Evolutionary conservation across 2,329 filamentous ascomycete species (phyloP), one percentile per base, ranked within the genome.

Genomic region (Stemphylium beticola): DNA sequence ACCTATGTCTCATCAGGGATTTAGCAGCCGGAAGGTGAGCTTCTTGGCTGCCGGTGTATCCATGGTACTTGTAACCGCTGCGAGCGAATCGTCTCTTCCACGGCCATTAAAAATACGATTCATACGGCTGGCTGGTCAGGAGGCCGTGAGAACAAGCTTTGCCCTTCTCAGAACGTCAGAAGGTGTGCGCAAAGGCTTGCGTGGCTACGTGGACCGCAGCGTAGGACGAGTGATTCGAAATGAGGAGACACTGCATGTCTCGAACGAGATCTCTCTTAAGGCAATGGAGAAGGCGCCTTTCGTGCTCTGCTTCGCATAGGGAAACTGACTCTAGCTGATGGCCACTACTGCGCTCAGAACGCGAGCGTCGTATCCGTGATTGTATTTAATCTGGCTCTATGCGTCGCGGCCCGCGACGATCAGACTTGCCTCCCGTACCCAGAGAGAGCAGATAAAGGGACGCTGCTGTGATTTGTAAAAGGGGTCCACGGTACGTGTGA

Each of bases 331-430:
- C 57, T 31, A 42, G 40, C 42, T 41, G 10, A 26, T 4, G 18
- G n/a, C 33, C 8, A 26, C 53, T 54, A 55, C 54, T 10, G 40
- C 10, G 34, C 32, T 20, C 32, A 42, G 14, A 42, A 40, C 34
- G 36, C 15, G 22, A 37, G 47, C 39, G 50, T 60, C 64, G 60
- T 68, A 57, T 64, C 34, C 41, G 56, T 67, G 55, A 59, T 62
- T 66, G 36, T 29, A 36, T 41, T 62, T 56, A 56, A 63, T 65
- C 48, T 63, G 49, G 58, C 39, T 57, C 31, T 51, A 61, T 53
- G 55, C 53, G 47, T 60, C 43, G 52, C 57, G 58, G 60, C 42
- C 60, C 63, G 60, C 42, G 37, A 54, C 41, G 36, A 56, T 55
- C 45, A 59, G 57, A 22, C 40, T 47, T 34, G 31, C 29, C 41